phyloP scores from a whole-genome alignment of 768 basidiomycete genomes.

The Rhodotorula kratochvilovae region DNA sequence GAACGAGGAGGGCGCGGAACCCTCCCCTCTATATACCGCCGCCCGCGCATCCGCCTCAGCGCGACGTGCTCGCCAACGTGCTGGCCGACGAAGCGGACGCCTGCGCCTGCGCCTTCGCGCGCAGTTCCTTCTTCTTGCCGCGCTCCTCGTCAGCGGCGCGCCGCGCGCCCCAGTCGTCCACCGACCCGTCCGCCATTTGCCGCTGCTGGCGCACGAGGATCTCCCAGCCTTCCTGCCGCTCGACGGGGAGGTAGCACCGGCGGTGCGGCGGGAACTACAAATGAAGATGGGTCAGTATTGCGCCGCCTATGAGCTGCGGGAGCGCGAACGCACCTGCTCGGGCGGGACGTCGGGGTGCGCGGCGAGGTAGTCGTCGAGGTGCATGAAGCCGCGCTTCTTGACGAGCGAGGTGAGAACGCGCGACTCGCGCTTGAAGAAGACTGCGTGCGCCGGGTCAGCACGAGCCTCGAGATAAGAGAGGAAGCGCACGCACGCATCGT shows the following conservation, averaged over 20 bases:
- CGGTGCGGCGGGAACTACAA: conserved; percentile 31
- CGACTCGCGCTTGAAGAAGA: conserved; percentile 30
- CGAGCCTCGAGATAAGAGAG: too few relatives aligned
- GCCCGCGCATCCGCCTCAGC: too few relatives aligned
- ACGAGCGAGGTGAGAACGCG: conserved; percentile 19
- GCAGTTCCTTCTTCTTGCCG: conserved; percentile 30
- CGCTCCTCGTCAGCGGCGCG: conserved; percentile 15
- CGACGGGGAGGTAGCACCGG: conserved; percentile 20
- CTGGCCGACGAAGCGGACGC: not conserved
- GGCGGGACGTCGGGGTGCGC: not conserved
- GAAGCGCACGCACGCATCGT: conserved; percentile 25
- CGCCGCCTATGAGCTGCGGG: too few relatives aligned
- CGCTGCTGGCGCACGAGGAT: conserved; percentile 14
- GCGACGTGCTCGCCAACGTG: too few relatives aligned
- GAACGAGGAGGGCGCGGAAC: too few relatives aligned
- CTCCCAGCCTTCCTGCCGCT: conserved; percentile 21
- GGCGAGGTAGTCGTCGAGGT: conserved; percentile 21
- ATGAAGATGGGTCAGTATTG: too few relatives aligned
- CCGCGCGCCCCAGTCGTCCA: conserved; percentile 30
- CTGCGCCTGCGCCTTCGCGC: not conserved
- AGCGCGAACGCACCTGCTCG: not conserved
- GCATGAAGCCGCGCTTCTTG: conserved; percentile 29
- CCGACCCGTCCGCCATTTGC: conserved; percentile 1
- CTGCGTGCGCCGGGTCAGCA: not conserved
- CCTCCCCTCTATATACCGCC: too few relatives aligned